Evolutionary conservation across 352 stramenopile genomes (phyloP), one percentile per base, ranked within the genome.

Genomic region (Globisporangium polare): DNA sequence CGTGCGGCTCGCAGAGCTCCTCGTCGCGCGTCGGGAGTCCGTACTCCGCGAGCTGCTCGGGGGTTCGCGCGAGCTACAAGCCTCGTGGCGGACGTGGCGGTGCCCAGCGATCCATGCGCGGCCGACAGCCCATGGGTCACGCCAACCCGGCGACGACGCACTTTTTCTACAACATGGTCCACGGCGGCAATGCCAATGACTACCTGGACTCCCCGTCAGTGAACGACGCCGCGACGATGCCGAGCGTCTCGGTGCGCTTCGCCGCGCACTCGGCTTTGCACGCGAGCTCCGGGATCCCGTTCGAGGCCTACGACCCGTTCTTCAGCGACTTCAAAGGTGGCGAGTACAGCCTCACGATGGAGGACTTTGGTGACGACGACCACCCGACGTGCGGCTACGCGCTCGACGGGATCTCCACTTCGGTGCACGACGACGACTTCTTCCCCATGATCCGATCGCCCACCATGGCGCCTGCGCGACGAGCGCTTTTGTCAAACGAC

Each of bases 361-460:
- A 85, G 35, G 55, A 77, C 18, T 80, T 80, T 52, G 74, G 71
- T 13, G 71, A 80, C 26, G 78, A 81, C 33, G 75, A 82, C 58
- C 73, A 81, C 56, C 71, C 73, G 22, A 75, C 73, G 26, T 75
- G 69, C 61, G 67, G 71, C 55, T 75, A 81, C 53, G 76, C 75
- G n/a, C 73, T 84, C 22, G 75, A 84, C 51, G 66, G 68, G 37
- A 67, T 80, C 15, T 76, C 73, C 6, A 20, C 50, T 33, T 33
- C 29, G 13, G 77, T 15, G 27, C 49, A 57, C 22, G 35, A 58
- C 22, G 49, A 82, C 60, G 75, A 84, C 58, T 80, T 84, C 33
- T 84, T 84, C 56, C 65, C 73, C 17, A 51, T 80, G 63, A 67
- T 81, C 33, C 72, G 73, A 31, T 80, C 77, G 24, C 75, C 74